These are phyloP conservation scores for Samsoniella hepiali DNA, from an alignment of 2,329 filamentous ascomycete genomes.

Conservation along the genomic window DNA sequence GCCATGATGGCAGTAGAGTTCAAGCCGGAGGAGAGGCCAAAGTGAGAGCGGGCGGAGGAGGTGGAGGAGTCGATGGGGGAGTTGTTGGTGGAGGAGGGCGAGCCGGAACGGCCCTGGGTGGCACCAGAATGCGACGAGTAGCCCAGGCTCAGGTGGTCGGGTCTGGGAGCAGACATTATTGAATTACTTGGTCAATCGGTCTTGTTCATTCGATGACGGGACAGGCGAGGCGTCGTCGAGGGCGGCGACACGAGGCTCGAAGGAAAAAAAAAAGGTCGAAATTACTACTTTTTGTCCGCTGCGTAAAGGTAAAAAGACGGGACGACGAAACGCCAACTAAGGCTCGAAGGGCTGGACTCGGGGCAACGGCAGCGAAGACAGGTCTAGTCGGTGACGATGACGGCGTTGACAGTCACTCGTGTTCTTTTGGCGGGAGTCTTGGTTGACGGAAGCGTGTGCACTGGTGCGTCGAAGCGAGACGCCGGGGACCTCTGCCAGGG, in stretches of 20 bases:
- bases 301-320: not conserved
- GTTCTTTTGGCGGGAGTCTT: not conserved
- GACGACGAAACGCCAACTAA: not conserved
- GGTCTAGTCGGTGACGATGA: not conserved
- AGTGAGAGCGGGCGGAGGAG: conserved; percentile 65
- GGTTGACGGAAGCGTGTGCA: not conserved
- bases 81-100: conserved; percentile 74
- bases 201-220: conserved; percentile 1
- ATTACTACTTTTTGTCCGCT: conserved; percentile 5
- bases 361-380: not conserved
- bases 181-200: conserved; percentile 35
- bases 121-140: conserved; percentile 68
- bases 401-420: not conserved
- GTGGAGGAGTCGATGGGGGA: conserved; percentile 74
- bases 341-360: not conserved
- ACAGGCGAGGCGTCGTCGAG: not conserved
- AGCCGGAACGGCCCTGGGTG: conserved; percentile 64
- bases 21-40: conserved; percentile 64
- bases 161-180: conserved; percentile 90
- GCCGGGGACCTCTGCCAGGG: not conserved
- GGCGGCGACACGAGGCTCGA: not conserved
- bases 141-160: conserved; percentile 82
- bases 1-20: conserved; percentile 58
- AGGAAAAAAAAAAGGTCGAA: not conserved
- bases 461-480: conserved; percentile 5